phyloP scores from a whole-genome alignment of 1,139 yeast species.

The Zygosaccharomyces pseudobailii region DNA sequence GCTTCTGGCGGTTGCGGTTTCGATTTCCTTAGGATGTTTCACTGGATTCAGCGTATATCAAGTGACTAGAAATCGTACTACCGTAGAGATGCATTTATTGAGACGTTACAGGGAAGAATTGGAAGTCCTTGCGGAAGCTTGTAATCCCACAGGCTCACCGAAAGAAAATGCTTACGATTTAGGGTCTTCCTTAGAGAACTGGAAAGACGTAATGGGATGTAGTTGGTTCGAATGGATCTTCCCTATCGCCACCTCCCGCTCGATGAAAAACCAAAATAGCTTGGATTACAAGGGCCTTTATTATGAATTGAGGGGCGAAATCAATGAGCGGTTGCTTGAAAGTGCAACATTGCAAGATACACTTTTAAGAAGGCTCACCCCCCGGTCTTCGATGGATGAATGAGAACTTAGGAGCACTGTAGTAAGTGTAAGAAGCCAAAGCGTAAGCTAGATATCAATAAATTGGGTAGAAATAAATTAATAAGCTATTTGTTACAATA shows the following conservation, averaged over 20 bases:
- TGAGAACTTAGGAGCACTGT: neutral
- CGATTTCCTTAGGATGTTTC: conserved; percentile 58
- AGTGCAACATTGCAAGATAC: conserved; percentile 28
- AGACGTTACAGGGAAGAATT: conserved; percentile 47
- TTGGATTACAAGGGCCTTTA: conserved; percentile 46
- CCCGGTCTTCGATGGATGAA: conserved; percentile 27
- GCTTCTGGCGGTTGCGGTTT: conserved; percentile 57
- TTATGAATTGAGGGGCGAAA: conserved; percentile 44
- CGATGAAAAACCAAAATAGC: conserved; percentile 29
- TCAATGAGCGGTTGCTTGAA: conserved; percentile 41
- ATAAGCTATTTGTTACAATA: too few relatives aligned
- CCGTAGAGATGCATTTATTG: conserved; percentile 73
- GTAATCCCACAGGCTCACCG: conserved; percentile 39
- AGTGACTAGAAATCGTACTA: conserved; percentile 61
- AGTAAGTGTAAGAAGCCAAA: too few relatives aligned
- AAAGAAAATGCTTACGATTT: conserved; percentile 70
- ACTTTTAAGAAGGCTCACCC: conserved; percentile 29
- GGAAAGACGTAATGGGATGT: conserved; percentile 70
- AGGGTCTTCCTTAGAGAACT: conserved; percentile 53
- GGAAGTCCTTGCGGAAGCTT: conserved; percentile 39
- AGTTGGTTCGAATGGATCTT: conserved; percentile 62
- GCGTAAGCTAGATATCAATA: too few relatives aligned
- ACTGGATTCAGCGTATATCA: conserved; percentile 56
- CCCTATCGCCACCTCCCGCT: conserved; percentile 46
- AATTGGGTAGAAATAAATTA: too few relatives aligned